Evolutionary conservation across 1,284 basidiomycete species (phyloP), one percentile per base, ranked within the genome.

Genomic region (Ganoderma boninense): DNA sequence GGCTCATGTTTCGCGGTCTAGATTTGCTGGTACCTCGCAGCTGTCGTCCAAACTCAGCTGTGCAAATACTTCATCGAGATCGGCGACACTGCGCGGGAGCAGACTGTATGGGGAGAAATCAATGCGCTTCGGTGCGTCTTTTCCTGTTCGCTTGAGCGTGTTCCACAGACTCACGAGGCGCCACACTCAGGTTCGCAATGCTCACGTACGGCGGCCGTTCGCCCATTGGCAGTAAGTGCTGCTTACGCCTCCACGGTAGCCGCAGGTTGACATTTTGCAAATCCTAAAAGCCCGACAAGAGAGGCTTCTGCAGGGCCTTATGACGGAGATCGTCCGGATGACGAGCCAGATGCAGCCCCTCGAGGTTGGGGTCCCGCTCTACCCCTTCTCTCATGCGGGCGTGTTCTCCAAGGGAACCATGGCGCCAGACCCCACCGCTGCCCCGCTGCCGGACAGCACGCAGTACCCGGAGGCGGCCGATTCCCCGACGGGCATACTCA

Each of bases 11-110:
- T 67, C 40, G 35, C 7, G 62, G 2, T 64, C 16, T 74, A 95
- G 93, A 94, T 95, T 64, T 94, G 93, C 78, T 95, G 93, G 93
- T 95, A 95, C 79, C 87, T 95, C 23, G 93, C 93, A 6, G 93
- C 94, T 32, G 93, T 93, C 5, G 92, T 95, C 11, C 91, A 94
- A 77, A 89, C 95, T 54, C 93, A 95, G 75, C 84, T 94, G 56
- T 95, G 93, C 85, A 94, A 93, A 76, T 90, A 93, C 77, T 92
- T 90, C 77, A 95, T 95, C 71, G 92, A 94, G 77, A 88, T 87
- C 49, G 89, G 90, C 20, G 92, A 95, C 79, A 83, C 84, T 20
- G 87, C 87, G 61, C 83, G 88, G 71, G 94, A 95, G 79, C 88
- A 90, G 35, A 89, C 88, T 0, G 89, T 92, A 14, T 95, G 94